Evolutionary conservation across 202 grass and related monocot species (phyloP).

Genomic region (Schoenoplectus tabernaemontani): DNA sequence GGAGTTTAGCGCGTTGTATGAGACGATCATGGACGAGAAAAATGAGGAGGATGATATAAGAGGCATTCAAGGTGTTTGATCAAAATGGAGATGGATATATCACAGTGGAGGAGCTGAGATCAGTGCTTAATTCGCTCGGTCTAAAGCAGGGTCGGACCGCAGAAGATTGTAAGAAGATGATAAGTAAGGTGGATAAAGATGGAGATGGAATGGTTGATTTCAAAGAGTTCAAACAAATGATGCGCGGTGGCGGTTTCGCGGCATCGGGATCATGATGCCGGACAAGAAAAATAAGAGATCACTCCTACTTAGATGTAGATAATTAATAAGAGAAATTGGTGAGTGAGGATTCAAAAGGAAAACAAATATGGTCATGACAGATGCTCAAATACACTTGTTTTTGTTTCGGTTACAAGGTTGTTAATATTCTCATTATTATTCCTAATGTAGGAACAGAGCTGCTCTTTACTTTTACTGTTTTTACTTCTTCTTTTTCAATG

Average conservation of each 20-base stretch:
- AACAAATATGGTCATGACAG: no score
- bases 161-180: conserved; percentile 74
- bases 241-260: conserved; percentile 57
- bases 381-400: neutral
- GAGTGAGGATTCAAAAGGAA: neutral
- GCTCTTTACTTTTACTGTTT: neutral
- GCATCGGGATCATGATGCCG: conserved; percentile 18
- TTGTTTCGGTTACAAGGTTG: neutral
- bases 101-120: conserved; percentile 69
- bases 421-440: neutral
- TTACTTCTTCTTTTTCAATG: conserved; percentile 4
- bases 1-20: conserved; percentile 64
- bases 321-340: neutral
- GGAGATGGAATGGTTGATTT: conserved; percentile 76
- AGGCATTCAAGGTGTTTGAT: conserved; percentile 50
- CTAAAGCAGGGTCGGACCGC: conserved; percentile 62
- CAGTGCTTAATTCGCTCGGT: conserved; percentile 64
- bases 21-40: conserved; percentile 53
- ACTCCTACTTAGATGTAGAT: conserved; percentile 50
- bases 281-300: neutral
- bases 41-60: conserved; percentile 32
- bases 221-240: conserved; percentile 88
- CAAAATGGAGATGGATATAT: conserved; percentile 84
- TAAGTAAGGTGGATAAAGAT: conserved; percentile 64
- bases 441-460: neutral